A percentile compares a stretch with the other conserved stretches of the same genome.
These are phyloP conservation scores for Hypoxylon subgilvum DNA, from an alignment of 495 filamentous ascomycete species.

Conservation along the genomic window DNA sequence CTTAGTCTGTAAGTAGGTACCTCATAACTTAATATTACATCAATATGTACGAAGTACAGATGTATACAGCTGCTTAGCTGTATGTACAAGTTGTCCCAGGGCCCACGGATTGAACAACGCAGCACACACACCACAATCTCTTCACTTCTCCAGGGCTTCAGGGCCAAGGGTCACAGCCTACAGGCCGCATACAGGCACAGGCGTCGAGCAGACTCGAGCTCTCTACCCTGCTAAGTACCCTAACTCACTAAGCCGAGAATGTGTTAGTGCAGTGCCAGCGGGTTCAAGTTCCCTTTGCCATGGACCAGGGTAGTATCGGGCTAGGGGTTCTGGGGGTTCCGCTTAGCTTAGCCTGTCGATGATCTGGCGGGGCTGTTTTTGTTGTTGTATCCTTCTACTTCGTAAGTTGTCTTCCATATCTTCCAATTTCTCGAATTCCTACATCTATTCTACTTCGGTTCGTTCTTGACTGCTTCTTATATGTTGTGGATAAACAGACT, in stretches of 20 bases:
- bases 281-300: slow-evolving; percentile 21
- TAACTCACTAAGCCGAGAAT: slow-evolving; percentile 12
- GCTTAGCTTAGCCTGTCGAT: slow-evolving; percentile 24
- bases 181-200: slow-evolving; percentile 11
- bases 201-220: not conserved
- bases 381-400: slow-evolving; percentile 6
- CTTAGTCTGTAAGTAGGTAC: no score
- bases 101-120: slow-evolving; percentile 31
- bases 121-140: no score
- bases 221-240: slow-evolving; percentile 1
- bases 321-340: slow-evolving; percentile 19
- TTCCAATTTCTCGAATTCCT: slow-evolving; percentile 16
- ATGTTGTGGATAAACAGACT: slow-evolving; percentile 15
- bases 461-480: slow-evolving; percentile 1
- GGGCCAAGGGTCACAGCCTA: no score
- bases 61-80: slow-evolving; percentile 7
- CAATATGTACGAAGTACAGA: slow-evolving; percentile 8
- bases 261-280: slow-evolving; percentile 26
- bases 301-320: slow-evolving; percentile 25
- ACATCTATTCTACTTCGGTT: slow-evolving; percentile 30
- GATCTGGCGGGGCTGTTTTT: slow-evolving; percentile 32
- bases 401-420: slow-evolving; percentile 15
- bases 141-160: no score
- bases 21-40: not conserved
- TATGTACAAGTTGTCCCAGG: not conserved